Evolutionary conservation across 1,139 yeast genomes (phyloP).

Genomic region (Protomyces lactucae-debilis): DNA sequence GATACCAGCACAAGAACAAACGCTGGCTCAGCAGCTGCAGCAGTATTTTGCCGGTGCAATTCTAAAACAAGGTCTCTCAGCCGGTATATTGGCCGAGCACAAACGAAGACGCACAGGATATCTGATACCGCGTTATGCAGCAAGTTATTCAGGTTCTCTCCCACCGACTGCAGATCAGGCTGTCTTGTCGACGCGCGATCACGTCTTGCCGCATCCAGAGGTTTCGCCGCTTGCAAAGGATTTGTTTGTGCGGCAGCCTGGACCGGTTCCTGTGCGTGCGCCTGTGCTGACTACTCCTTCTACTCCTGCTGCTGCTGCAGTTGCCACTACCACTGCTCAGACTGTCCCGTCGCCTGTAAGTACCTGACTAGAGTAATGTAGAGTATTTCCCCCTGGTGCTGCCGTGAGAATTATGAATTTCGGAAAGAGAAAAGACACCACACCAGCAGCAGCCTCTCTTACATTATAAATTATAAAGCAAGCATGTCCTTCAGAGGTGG

Average conservation of each 20-base stretch:
- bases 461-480: background rate
- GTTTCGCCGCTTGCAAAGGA: background rate
- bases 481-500: conserved; percentile 25
- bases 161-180: conserved; percentile 22
- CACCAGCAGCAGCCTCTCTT: too few relatives aligned
- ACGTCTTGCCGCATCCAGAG: conserved; percentile 2
- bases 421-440: too few relatives aligned
- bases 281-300: background rate
- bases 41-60: background rate
- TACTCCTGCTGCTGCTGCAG: background rate
- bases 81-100: background rate
- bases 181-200: conserved; percentile 2
- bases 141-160: conserved; percentile 8
- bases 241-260: background rate
- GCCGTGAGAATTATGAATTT: too few relatives aligned
- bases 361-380: too few relatives aligned
- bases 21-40: background rate
- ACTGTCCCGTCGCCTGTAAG: background rate
- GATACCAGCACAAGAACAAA: background rate
- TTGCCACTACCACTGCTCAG: background rate
- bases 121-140: background rate
- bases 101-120: background rate
- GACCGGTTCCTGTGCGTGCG: too few relatives aligned
- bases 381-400: too few relatives aligned
- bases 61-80: background rate